These are phyloP conservation scores for Beta macrorhiza DNA, from an alignment of 179 eudicot genomes.

Conservation along the genomic window DNA sequence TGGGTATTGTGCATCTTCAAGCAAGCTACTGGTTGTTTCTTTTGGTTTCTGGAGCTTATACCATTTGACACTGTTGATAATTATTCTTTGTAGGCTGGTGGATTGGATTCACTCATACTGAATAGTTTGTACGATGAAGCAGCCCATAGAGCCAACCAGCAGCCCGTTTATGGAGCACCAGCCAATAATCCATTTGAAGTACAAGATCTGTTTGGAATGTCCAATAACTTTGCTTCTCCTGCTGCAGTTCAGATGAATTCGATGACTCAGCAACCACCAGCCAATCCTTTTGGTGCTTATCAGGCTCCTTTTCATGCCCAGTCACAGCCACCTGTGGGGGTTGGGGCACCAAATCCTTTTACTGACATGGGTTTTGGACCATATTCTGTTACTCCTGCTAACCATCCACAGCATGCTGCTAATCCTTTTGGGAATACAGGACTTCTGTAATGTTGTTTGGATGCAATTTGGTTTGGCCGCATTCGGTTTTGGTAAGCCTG, in stretches of 20 bases:
- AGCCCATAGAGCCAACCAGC: slow-evolving; percentile 81
- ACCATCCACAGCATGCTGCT: slow-evolving; percentile 52
- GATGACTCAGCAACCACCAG: slow-evolving; percentile 45
- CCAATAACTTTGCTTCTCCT: slow-evolving; percentile 57
- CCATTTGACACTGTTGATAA: slow-evolving; percentile 1
- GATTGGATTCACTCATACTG: slow-evolving; percentile 83
- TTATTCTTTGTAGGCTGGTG: slow-evolving; percentile 66
- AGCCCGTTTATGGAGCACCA: slow-evolving; percentile 70
- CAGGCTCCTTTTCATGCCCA: slow-evolving; percentile 56
- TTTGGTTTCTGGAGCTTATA: background rate
- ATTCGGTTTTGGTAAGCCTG: slow-evolving; percentile 1
- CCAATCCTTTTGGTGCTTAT: slow-evolving; percentile 64
- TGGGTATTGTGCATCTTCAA: background rate
- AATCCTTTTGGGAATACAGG: slow-evolving; percentile 87
- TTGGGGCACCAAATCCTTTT: slow-evolving; percentile 70
- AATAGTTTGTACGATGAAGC: slow-evolving; percentile 85
- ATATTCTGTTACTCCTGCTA: slow-evolving; percentile 49
- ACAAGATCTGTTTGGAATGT: slow-evolving; percentile 72
- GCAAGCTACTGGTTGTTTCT: background rate
- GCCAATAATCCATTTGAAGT: slow-evolving; percentile 90
- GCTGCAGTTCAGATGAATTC: slow-evolving; percentile 63
- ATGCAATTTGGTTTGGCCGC: background rate
- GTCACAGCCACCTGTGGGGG: slow-evolving; percentile 41
- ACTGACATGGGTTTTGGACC: slow-evolving; percentile 66
- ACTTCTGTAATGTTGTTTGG: slow-evolving; percentile 38